Percentiles rank a stretch among this genome's conserved stretches.
Conservation (phyloP, 352 stramenopile species). For the Pythium sp. region DNA sequence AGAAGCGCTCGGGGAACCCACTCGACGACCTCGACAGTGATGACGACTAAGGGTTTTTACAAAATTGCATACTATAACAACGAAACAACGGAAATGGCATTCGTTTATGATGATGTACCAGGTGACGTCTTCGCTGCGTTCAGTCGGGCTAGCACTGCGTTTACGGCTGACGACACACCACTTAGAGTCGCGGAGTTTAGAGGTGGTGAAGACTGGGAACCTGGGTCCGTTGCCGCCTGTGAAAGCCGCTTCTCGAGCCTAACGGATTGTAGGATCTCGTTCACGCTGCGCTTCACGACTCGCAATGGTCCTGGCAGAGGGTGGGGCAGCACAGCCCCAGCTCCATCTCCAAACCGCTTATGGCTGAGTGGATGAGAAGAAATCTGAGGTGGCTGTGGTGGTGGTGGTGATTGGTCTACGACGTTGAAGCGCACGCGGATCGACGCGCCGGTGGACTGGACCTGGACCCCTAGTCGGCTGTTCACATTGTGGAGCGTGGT, state of each 20-base stretch:
- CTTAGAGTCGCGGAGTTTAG: neutral
- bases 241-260: slow-evolving; percentile 41
- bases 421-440: slow-evolving; percentile 48
- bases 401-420: slow-evolving; percentile 13
- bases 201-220: slow-evolving; percentile 2
- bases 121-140: slow-evolving; percentile 15
- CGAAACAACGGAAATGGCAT: neutral
- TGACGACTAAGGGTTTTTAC: slow-evolving; percentile 56
- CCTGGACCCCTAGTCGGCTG: slow-evolving; percentile 32
- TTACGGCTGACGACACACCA: slow-evolving; percentile 16
- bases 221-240: slow-evolving; percentile 17
- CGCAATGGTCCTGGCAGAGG: slow-evolving; percentile 10
- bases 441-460: slow-evolving; percentile 30
- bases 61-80: neutral
- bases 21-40: slow-evolving; percentile 91
- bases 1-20: slow-evolving; percentile 92
- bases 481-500: slow-evolving; percentile 19
- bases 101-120: neutral
- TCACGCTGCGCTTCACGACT: slow-evolving; percentile 67
- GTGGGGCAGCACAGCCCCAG: neutral
- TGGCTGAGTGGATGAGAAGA: neutral
- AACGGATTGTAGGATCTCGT: slow-evolving; percentile 64
- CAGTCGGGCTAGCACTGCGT: slow-evolving; percentile 30
- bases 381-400: neutral
- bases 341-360: neutral